Percentiles rank a stretch among this genome's conserved stretches.
Evolutionary conservation across 192 early-diverging fungal genomes (phyloP).

Genomic region (Coemansia sp.): DNA sequence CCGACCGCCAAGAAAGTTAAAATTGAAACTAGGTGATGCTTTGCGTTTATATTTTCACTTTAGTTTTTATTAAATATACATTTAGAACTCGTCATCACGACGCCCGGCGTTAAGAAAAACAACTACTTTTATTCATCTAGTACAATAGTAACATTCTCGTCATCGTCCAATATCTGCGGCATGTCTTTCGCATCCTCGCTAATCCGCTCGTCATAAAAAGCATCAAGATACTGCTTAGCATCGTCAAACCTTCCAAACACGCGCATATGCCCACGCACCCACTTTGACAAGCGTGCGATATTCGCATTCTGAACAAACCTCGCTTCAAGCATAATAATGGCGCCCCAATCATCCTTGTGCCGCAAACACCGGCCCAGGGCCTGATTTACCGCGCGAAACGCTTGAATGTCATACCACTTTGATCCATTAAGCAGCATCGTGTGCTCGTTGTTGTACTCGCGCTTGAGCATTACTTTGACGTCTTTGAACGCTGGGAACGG

Average conservation of each 20-base stretch:
- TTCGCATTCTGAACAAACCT: conserved; percentile 41
- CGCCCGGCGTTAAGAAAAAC: too few relatives aligned
- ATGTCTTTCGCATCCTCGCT: too few relatives aligned
- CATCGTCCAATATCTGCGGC: too few relatives aligned
- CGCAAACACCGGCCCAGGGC: conserved; percentile 61
- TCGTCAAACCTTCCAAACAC: conserved; percentile 16
- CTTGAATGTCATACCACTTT: conserved; percentile 61
- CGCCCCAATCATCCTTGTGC: conserved; percentile 61
- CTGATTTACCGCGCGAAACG: conserved; percentile 62
- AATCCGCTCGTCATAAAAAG: conserved; percentile 30
- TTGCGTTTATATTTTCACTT: too few relatives aligned
- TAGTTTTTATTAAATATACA: too few relatives aligned
- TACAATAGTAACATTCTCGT: background rate
- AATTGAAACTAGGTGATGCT: too few relatives aligned
- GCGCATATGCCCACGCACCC: conserved; percentile 37
- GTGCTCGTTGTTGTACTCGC: conserved; percentile 51
- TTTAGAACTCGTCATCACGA: too few relatives aligned
- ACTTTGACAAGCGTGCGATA: conserved; percentile 47
- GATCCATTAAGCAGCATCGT: conserved; percentile 39
- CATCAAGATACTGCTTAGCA: conserved; percentile 21
- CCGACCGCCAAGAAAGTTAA: too few relatives aligned
- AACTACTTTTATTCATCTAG: background rate
- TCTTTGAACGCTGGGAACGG: conserved; percentile 57
- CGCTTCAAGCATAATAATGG: conserved; percentile 60
- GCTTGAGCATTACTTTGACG: conserved; percentile 54